phyloP scores from a whole-genome alignment of 495 filamentous ascomycete species.

The Talaromyces ruber region DNA sequence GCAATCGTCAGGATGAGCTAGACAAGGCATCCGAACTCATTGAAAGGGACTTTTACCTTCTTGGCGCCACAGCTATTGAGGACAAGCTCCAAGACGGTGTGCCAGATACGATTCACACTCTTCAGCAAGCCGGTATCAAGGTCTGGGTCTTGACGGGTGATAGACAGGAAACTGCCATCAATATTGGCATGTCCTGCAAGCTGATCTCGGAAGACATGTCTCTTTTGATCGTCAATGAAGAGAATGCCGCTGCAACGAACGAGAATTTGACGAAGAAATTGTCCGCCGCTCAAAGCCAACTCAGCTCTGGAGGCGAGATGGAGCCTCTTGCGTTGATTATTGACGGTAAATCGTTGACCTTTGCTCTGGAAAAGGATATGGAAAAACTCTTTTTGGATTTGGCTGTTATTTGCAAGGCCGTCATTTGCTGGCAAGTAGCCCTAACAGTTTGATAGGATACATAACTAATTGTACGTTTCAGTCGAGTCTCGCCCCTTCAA shows the following conservation, averaged over 20 bases:
- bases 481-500: slow-evolving; percentile 95
- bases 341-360: slow-evolving; percentile 92
- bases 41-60: slow-evolving; percentile 80
- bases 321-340: slow-evolving; percentile 93
- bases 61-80: slow-evolving; percentile 96
- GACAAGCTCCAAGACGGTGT: slow-evolving; percentile 96
- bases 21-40: slow-evolving; percentile 97
- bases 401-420: slow-evolving; percentile 93
- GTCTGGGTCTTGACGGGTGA: slow-evolving; percentile 98
- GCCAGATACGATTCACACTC: slow-evolving; percentile 94
- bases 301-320: slow-evolving; percentile 61
- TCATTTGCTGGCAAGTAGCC: slow-evolving; percentile 75
- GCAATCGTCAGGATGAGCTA: slow-evolving; percentile 86
- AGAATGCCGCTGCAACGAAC: slow-evolving; percentile 61
- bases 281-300: slow-evolving; percentile 72
- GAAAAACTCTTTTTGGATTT: slow-evolving; percentile 92
- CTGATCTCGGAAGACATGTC: slow-evolving; percentile 99
- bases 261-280: slow-evolving; percentile 89
- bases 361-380: slow-evolving; percentile 84
- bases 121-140: slow-evolving; percentile 96
- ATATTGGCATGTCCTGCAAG: slow-evolving; percentile 99
- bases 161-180: slow-evolving; percentile 97
- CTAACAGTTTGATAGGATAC: background rate
- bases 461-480: slow-evolving; percentile 19
- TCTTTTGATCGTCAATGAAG: slow-evolving; percentile 92